A percentile compares a stretch with the other conserved stretches of the same genome.
phyloP scores from a whole-genome alignment of 345 rosid genomes.

The Populus simonii region DNA sequence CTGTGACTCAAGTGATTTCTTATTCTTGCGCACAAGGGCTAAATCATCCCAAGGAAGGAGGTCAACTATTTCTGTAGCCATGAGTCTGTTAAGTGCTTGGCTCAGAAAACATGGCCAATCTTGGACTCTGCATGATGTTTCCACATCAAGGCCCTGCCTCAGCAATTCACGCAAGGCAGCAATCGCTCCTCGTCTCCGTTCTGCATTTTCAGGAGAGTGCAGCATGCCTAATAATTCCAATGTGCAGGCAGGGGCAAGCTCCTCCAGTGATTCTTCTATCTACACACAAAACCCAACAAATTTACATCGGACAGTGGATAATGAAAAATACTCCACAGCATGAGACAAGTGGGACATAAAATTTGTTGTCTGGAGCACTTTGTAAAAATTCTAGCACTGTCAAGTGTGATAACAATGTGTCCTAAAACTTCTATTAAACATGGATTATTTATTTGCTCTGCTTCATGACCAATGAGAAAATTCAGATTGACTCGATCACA shows the following conservation, averaged over 20 bases:
- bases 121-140: constrained; percentile 74
- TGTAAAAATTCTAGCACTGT: not conserved
- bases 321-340: not conserved
- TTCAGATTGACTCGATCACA: not conserved
- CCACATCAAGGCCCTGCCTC: constrained; percentile 90
- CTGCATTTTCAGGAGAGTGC: constrained; percentile 72
- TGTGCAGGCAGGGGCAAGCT: constrained; percentile 98
- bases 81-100: constrained; percentile 70
- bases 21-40: constrained; percentile 67
- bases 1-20: constrained; percentile 90
- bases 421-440: not conserved
- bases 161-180: constrained; percentile 85
- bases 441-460: not conserved
- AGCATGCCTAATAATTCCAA: constrained; percentile 88
- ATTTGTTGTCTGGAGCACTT: not conserved
- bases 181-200: constrained; percentile 82
- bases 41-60: constrained; percentile 88
- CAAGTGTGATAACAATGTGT: not conserved
- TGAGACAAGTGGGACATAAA: not conserved
- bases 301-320: constrained; percentile 5
- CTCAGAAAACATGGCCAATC: constrained; percentile 84
- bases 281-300: constrained; percentile 25
- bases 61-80: constrained; percentile 83
- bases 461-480: not conserved
- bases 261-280: constrained; percentile 97